A percentile compares a stretch with the other conserved stretches of the same genome.
Conservation (phyloP, 768 basidiomycete genomes). For the Phylloporus sp. region DNA sequence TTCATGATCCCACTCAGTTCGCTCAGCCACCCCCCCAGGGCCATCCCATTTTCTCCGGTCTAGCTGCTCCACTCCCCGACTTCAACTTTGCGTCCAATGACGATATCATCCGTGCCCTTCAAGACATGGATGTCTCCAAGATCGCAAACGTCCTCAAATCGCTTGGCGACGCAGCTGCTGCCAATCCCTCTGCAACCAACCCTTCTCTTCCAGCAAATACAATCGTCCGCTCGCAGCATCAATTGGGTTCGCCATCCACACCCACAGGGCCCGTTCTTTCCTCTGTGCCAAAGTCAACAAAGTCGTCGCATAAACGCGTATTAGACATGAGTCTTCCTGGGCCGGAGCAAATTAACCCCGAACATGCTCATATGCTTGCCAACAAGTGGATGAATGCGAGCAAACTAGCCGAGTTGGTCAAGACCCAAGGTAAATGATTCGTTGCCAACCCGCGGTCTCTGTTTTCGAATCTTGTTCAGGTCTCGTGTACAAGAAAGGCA, state of each 20-base stretch:
- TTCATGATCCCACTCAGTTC: constrained; percentile 26
- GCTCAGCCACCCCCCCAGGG: constrained; percentile 24
- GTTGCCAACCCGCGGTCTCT: not conserved
- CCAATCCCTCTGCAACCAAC: constrained; percentile 30
- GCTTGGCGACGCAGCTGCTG: constrained; percentile 53
- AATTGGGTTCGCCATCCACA: constrained; percentile 39
- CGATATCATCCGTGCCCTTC: constrained; percentile 66
- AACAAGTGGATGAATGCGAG: constrained; percentile 73
- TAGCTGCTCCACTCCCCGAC: constrained; percentile 28
- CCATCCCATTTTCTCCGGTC: constrained; percentile 24
- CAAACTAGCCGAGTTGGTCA: constrained; percentile 65
- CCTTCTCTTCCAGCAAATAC: constrained; percentile 25
- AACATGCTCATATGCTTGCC: constrained; percentile 65
- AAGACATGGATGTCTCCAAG: constrained; percentile 64
- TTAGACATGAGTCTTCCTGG: constrained; percentile 41
- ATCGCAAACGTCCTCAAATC: constrained; percentile 63
- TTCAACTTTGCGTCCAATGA: constrained; percentile 57
- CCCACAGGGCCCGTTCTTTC: constrained; percentile 40
- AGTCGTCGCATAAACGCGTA: constrained; percentile 35
- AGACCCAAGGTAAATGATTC: constrained; percentile 51
- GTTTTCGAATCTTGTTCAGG: constrained; percentile 37
- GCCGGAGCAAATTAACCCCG: constrained; percentile 40
- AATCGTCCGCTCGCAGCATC: constrained; percentile 30
- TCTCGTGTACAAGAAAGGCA: constrained; percentile 83
- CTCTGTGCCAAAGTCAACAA: constrained; percentile 33